These are phyloP conservation scores for Tylopilus plumbeoviolaceoides DNA, from an alignment of 768 basidiomycete species.

Conservation along the genomic window DNA sequence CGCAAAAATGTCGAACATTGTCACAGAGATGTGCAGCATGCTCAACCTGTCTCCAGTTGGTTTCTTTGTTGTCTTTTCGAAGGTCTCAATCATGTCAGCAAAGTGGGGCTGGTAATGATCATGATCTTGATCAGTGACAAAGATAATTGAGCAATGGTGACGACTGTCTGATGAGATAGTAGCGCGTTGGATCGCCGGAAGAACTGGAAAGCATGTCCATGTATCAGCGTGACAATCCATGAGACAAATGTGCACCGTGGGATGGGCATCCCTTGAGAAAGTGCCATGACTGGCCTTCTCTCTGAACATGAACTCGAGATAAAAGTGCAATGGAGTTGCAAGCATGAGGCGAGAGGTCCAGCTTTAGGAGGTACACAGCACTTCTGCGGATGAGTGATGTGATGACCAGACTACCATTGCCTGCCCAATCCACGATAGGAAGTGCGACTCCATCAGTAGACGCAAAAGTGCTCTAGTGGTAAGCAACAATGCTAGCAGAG, in stretches of 20 bases:
- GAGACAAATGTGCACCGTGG: constrained; percentile 43
- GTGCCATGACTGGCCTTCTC: too few relatives aligned
- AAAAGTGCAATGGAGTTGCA: constrained; percentile 45
- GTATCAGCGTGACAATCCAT: constrained; percentile 53
- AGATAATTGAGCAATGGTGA: constrained; percentile 35
- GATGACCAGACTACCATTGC: constrained; percentile 27
- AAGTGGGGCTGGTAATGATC: constrained; percentile 40
- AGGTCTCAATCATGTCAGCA: constrained; percentile 38
- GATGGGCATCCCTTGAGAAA: constrained; percentile 9
- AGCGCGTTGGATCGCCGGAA: constrained; percentile 45
- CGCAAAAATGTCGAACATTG: constrained; percentile 25
- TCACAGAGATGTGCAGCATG: constrained; percentile 30
- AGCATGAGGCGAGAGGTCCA: constrained; percentile 31
- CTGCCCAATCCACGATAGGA: constrained; percentile 28
- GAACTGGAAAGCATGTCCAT: constrained; percentile 58
- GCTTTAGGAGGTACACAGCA: constrained; percentile 41
- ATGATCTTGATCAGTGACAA: constrained; percentile 38
- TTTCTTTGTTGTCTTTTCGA: constrained; percentile 49
- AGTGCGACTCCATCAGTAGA: constrained; percentile 41
- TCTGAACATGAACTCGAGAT: too few relatives aligned
- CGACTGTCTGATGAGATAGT: constrained; percentile 35
- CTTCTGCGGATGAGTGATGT: constrained; percentile 44
- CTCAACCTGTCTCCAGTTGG: constrained; percentile 44
- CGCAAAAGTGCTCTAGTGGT: constrained; percentile 59
- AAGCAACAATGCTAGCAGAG: constrained; percentile 31